Evolutionary conservation across 768 basidiomycete species (phyloP), one percentile per base, ranked within the genome.

Genomic region (Boletus rubescentipes): DNA sequence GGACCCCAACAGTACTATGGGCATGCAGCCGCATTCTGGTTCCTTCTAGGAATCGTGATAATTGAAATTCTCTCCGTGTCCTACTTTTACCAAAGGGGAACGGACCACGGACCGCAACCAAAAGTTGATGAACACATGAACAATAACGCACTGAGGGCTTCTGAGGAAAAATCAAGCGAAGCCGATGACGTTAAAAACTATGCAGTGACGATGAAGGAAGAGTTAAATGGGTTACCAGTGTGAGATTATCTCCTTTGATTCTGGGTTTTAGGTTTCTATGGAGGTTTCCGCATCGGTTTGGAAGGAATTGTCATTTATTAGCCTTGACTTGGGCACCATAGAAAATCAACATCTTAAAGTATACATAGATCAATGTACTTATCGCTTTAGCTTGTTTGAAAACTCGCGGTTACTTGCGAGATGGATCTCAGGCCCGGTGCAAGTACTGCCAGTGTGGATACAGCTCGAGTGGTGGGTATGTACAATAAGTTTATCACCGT

Each of bases 381-480:
- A n/a, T n/a, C n/a, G n/a, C n/a, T n/a, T n/a, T n/a, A n/a, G n/a
- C n/a, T n/a, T n/a, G n/a, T n/a, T n/a, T n/a, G n/a, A n/a, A n/a
- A n/a, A n/a, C n/a, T n/a, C n/a, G n/a, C n/a, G n/a, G n/a, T n/a
- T n/a, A n/a, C n/a, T n/a, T n/a, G n/a, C n/a, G n/a, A n/a, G n/a
- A n/a, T n/a, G n/a, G n/a, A n/a, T n/a, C n/a, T n/a, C 9, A 5
- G 26, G 15, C 40, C 4, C 4, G 7, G 23, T 23, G 34, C n/a
- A n/a, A n/a, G 10, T 40, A 12, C 47, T 45, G 8, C 55, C 30
- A 14, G 1, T 11, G 20, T 26, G 86, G 89, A 64, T 82, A 81
- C 55, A 86, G 84, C 16, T 79, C 83, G 83, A 83, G 60, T 89
- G n/a, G n/a, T n/a, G n/a, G n/a, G n/a, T n/a, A n/a, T n/a, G n/a